Percentiles rank a stretch among this genome's conserved stretches.
These are phyloP conservation scores for Sextonia rubra DNA, from an alignment of 164 flowering plant genomes.

Conservation along the genomic window DNA sequence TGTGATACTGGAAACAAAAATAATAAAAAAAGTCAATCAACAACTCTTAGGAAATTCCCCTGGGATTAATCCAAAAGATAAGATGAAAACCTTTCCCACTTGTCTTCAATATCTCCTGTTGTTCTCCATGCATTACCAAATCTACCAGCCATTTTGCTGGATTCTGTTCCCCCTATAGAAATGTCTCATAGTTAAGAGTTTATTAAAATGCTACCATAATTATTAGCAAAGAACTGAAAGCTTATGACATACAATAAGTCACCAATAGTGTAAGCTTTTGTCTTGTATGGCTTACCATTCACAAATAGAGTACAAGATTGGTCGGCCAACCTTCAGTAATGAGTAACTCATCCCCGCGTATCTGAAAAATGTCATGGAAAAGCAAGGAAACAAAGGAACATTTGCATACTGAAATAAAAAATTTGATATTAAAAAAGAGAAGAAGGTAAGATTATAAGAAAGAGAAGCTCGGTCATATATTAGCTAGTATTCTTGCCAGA, in stretches of 20 bases:
- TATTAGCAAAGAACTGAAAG: neutral
- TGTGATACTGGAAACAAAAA: constrained; percentile 32
- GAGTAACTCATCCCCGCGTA: constrained; percentile 39
- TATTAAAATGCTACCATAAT: neutral
- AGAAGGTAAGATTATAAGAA: too few species aligned
- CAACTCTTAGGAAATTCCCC: neutral
- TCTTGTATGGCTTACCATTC: constrained; percentile 30
- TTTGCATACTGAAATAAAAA: neutral
- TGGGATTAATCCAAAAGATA: neutral
- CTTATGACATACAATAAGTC: neutral
- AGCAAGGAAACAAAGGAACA: neutral
- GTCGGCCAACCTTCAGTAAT: constrained; percentile 30
- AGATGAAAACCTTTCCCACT: constrained; percentile 36
- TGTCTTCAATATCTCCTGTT: constrained; percentile 45
- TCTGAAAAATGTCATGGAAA: constrained; percentile 11
- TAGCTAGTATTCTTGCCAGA: neutral
- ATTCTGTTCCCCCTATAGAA: constrained; percentile 36
- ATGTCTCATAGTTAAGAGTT: neutral
- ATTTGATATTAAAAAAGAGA: neutral
- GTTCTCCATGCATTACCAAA: constrained; percentile 51
- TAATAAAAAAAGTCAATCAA: constrained; percentile 1
- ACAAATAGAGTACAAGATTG: constrained; percentile 39
- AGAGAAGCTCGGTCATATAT: neutral
- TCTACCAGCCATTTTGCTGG: constrained; percentile 41
- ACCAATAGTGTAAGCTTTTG: neutral